phyloP scores from a whole-genome alignment of 2,329 filamentous ascomycete species.

The Ophiostoma pallidulum region DNA sequence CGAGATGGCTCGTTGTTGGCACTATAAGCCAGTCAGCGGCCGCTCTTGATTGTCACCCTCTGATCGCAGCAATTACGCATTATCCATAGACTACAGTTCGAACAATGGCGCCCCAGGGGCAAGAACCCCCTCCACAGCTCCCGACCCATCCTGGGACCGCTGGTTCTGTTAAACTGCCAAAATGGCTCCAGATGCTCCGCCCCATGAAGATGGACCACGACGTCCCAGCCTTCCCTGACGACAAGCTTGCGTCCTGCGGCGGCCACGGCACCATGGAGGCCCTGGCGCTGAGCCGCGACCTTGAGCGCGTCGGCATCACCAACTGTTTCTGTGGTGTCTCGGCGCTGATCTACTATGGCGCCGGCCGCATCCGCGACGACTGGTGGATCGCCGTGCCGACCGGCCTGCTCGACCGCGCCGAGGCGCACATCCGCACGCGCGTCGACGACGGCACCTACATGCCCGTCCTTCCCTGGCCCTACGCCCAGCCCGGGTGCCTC shows the following conservation, averaged over 20 bases:
- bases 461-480: background rate
- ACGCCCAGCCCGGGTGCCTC: background rate
- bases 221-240: background rate
- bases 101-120: background rate
- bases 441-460: background rate
- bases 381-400: background rate
- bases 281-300: background rate
- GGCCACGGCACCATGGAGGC: slow-evolving; percentile 1
- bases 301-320: background rate
- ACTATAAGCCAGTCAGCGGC: too few species aligned
- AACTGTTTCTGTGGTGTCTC: slow-evolving; percentile 1
- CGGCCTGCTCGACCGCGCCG: background rate
- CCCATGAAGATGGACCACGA: background rate
- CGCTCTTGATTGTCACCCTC: too few species aligned
- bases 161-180: background rate
- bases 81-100: background rate
- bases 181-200: background rate
- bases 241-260: background rate
- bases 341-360: slow-evolving; percentile 3
- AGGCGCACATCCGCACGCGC: background rate
- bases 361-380: background rate
- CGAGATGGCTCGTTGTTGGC: too few species aligned
- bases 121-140: background rate
- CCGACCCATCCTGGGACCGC: background rate
- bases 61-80: background rate